Percentiles rank a stretch among this genome's conserved stretches.
These are phyloP conservation scores for Hygrophoropsis aurantiaca DNA, from an alignment of 768 basidiomycete species.

Conservation along the genomic window DNA sequence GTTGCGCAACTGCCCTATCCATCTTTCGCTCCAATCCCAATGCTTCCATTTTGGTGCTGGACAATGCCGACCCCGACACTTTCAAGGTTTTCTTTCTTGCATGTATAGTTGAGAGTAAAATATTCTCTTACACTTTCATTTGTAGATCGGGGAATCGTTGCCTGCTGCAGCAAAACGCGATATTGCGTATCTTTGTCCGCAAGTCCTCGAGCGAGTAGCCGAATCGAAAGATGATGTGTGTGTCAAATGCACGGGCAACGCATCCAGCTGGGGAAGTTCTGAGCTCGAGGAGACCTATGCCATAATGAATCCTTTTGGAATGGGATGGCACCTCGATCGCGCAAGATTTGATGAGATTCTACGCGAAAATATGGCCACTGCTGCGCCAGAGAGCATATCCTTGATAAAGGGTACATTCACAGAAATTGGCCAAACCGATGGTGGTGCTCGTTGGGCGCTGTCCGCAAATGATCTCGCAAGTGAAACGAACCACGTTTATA, in stretches of 20 bases:
- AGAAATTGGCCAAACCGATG: conserved; percentile 7
- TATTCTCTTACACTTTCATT: background rate
- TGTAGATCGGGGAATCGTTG: conserved; percentile 37
- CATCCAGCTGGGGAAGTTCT: conserved; percentile 29
- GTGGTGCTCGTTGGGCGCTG: background rate
- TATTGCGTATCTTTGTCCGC: conserved; percentile 10
- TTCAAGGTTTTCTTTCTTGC: conserved; percentile 27
- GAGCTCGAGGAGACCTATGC: conserved; percentile 28
- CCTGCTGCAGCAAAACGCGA: conserved; percentile 26
- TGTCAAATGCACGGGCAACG: conserved; percentile 31
- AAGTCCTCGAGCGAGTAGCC: conserved; percentile 8
- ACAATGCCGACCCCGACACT: conserved; percentile 26
- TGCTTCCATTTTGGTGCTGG: conserved; percentile 28
- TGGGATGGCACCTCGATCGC: conserved; percentile 34
- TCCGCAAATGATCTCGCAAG: background rate
- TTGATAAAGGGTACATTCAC: conserved; percentile 11
- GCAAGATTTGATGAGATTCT: conserved; percentile 32
- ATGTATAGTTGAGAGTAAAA: too few relatives aligned
- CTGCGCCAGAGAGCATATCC: conserved; percentile 5
- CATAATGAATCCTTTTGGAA: conserved; percentile 35
- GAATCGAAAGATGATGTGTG: conserved; percentile 18
- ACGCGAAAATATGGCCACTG: conserved; percentile 14
- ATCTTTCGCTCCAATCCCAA: conserved; percentile 12
- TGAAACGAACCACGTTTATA: conserved; percentile 8
- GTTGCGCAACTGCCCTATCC: conserved; percentile 25